Conservation (phyloP, 2,329 filamentous ascomycete species). For the Seiridium cupressi region DNA sequence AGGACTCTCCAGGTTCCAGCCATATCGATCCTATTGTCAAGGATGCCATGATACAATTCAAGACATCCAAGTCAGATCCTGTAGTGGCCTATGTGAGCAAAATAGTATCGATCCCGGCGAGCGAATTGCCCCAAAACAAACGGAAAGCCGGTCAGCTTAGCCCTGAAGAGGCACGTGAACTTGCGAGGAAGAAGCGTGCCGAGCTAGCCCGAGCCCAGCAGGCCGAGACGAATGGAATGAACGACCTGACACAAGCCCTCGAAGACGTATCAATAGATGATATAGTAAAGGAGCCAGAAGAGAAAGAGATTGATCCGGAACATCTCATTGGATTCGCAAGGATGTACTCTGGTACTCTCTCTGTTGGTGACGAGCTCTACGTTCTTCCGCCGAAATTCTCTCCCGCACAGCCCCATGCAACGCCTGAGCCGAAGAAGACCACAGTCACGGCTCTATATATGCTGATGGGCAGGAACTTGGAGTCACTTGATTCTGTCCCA, state of each 20-base stretch:
- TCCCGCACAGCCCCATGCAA: constrained; percentile 69
- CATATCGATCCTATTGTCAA: constrained; percentile 68
- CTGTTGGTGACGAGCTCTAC: constrained; percentile 86
- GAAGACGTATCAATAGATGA: constrained; percentile 60
- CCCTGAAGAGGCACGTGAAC: constrained; percentile 84
- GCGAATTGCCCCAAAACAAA: constrained; percentile 86
- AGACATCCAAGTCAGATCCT: constrained; percentile 66
- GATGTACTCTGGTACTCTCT: constrained; percentile 86
- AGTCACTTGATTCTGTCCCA: constrained; percentile 79
- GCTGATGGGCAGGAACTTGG: constrained; percentile 89
- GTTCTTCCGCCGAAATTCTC: constrained; percentile 93
- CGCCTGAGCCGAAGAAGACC: constrained; percentile 75
- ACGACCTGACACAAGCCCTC: constrained; percentile 60
- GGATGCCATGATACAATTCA: constrained; percentile 81
- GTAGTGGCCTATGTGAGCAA: constrained; percentile 96
- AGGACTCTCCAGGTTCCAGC: constrained; percentile 73
- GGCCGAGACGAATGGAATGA: constrained; percentile 48
- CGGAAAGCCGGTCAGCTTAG: constrained; percentile 69
- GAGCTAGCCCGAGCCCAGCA: constrained; percentile 81
- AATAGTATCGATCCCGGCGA: constrained; percentile 94
- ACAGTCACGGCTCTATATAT: constrained; percentile 88
- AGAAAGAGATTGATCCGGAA: constrained; percentile 70
- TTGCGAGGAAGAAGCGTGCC: constrained; percentile 84
- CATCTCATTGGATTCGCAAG: constrained; percentile 93
- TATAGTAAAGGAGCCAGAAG: constrained; percentile 41